Evolutionary conservation across 169 alveolate species (phyloP), one percentile per base, ranked within the genome.

Genomic region (Babesia microti): DNA sequence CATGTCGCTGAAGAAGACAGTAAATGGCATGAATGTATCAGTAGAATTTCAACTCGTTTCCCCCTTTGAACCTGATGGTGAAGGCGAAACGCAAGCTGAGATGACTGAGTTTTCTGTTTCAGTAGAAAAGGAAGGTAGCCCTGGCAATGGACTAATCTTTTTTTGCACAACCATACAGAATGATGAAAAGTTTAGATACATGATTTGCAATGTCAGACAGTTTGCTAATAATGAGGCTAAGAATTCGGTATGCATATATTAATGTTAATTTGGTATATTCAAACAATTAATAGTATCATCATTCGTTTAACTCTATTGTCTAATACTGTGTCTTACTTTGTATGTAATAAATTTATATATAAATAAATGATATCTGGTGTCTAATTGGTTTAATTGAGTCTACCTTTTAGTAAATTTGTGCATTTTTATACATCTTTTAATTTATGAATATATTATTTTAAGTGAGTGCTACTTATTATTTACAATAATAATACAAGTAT

Each of bases 101-200:
- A 73, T 72, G 84, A 80, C 91, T 3, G 91, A 84, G 60, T 84
- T 84, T 59, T 76, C 91, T 28, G 89, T 84, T 17, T 76, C 91
- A 9, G 84, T 84, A 21, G 71, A 59, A 59, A 59, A 59, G 24
- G 86, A 82, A 66, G 74, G 78, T 22, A 50, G 57, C 33, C 61
- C 39, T 21, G 88, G 87, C 36, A 54, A 46, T 26, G 91, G 91
- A 6, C 53, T 84, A 24, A 81, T 83, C 15, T 81, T 84, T 63
- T 81, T 75, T 78, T 84, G 91, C 70, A 72, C 84, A 47, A 83
- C 91, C 18, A 59, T 78, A 11, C 89, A 76, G 32, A 73, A 80
- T 67, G 91, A 80, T 45, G 85, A 72, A 34, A 72, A 72, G 58
- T 79, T 66, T 73, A 55, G 89, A 36, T 79, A 71, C 72, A 71